Evolutionary conservation across 768 basidiomycete species (phyloP).

Genomic region (Phlegmacium glaucopus): DNA sequence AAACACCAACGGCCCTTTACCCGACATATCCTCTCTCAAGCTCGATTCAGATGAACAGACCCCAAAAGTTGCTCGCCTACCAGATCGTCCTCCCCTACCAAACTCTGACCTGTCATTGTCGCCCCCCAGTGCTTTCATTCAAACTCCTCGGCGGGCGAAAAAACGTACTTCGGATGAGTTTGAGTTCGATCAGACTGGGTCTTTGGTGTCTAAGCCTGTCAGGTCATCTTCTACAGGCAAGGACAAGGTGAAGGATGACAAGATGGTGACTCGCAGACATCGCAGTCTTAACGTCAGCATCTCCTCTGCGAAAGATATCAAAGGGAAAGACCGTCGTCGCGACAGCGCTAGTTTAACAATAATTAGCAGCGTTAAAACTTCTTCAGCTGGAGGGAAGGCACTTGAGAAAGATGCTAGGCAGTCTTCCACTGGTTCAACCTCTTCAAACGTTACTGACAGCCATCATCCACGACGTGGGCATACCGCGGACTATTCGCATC

Average conservation of each 20-base stretch:
- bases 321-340: constrained; percentile 51
- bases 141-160: constrained; percentile 52
- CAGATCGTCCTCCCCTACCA: constrained; percentile 25
- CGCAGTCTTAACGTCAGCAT: constrained; percentile 62
- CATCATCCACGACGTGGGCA: constrained; percentile 57
- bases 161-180: constrained; percentile 84
- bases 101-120: constrained; percentile 34
- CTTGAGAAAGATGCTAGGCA: constrained; percentile 58
- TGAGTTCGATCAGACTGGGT: constrained; percentile 70
- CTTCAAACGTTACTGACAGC: constrained; percentile 52
- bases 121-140: constrained; percentile 64
- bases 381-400: constrained; percentile 25
- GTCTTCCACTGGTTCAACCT: constrained; percentile 64
- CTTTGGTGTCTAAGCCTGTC: constrained; percentile 50
- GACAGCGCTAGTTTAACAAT: constrained; percentile 48
- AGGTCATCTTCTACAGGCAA: constrained; percentile 29
- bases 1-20: constrained; percentile 32
- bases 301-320: constrained; percentile 35
- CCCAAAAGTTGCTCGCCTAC: constrained; percentile 27
- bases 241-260: constrained; percentile 53
- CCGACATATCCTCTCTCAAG: constrained; percentile 31
- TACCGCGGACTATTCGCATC: constrained; percentile 79
- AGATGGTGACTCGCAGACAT: constrained; percentile 55
- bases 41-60: constrained; percentile 23
- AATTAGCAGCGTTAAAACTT: constrained; percentile 34